phyloP scores from a whole-genome alignment of 108 stramenopile species.

The Discostella pseudostelligera region DNA sequence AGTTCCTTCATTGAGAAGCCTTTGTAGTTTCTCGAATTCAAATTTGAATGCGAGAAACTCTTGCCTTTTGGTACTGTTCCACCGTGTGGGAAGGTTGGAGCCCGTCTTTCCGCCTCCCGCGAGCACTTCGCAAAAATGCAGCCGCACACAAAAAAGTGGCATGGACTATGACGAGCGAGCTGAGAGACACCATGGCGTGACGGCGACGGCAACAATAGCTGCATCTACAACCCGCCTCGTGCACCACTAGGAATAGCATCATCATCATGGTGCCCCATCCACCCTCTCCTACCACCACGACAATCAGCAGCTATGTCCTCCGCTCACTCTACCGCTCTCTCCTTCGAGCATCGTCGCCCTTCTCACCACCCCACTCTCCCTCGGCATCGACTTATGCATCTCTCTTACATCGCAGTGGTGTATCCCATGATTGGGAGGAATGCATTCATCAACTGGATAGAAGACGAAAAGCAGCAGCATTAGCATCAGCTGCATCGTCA shows the following conservation, averaged over 20 bases:
- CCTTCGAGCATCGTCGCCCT: conserved; percentile 62
- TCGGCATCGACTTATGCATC: conserved; percentile 46
- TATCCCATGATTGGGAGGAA: conserved; percentile 61
- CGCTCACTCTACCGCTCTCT: conserved; percentile 68
- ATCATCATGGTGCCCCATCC: neutral
- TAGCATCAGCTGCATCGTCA: neutral
- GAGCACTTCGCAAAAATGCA: too few species aligned
- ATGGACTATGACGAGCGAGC: conserved; percentile 9
- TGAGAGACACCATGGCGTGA: too few species aligned
- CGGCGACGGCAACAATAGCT: too few species aligned
- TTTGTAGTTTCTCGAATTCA: too few species aligned
- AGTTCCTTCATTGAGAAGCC: too few species aligned
- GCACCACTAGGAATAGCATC: neutral
- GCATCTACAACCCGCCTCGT: too few species aligned
- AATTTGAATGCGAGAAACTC: too few species aligned
- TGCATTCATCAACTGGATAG: conserved; percentile 15
- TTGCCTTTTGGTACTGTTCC: too few species aligned
- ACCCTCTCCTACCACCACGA: neutral
- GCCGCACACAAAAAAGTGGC: too few species aligned
- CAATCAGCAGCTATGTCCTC: conserved; percentile 16
- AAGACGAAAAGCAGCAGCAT: neutral
- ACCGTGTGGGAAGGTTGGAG: too few species aligned
- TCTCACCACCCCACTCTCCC: conserved; percentile 51
- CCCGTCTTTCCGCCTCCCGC: too few species aligned
- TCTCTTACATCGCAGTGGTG: conserved; percentile 63